Evolutionary conservation across 2,329 filamentous ascomycete species (phyloP).

Genomic region (Leptographium flavum): DNA sequence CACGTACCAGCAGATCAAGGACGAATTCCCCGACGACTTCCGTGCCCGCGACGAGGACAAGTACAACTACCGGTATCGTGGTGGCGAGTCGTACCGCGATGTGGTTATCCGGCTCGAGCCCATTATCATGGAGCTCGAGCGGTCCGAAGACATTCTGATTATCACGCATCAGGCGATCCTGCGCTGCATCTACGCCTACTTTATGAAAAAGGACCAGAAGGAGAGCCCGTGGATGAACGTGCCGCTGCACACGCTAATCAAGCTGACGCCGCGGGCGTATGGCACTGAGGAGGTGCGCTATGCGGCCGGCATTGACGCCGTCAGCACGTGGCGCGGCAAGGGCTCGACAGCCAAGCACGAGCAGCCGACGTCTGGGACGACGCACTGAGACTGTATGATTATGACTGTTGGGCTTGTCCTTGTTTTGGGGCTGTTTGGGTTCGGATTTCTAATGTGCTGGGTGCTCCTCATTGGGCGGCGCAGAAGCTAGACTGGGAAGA

Average conservation of each 20-base stretch:
- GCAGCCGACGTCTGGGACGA: conserved; percentile 28
- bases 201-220: conserved; percentile 92
- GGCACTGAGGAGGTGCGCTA: conserved; percentile 80
- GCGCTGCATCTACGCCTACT: conserved; percentile 96
- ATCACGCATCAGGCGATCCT: conserved; percentile 96
- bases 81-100: conserved; percentile 89
- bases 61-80: conserved; percentile 98
- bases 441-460: background rate
- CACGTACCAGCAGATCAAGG: conserved; percentile 90
- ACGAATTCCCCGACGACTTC: conserved; percentile 87
- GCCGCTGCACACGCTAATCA: conserved; percentile 89
- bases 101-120: conserved; percentile 95
- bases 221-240: conserved; percentile 98
- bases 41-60: conserved; percentile 93
- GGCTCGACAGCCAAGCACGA: conserved; percentile 86
- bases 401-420: background rate
- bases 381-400: conserved; percentile 8
- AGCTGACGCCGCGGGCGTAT: conserved; percentile 88
- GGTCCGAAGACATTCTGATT: conserved; percentile 92
- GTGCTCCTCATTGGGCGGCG: background rate
- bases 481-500: background rate
- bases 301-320: conserved; percentile 83
- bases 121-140: conserved; percentile 98
- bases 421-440: background rate
- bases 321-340: conserved; percentile 92